Base-by-base conservation (phyloP, 768 basidiomycete species). In the Suillus hirtellus region DNA sequence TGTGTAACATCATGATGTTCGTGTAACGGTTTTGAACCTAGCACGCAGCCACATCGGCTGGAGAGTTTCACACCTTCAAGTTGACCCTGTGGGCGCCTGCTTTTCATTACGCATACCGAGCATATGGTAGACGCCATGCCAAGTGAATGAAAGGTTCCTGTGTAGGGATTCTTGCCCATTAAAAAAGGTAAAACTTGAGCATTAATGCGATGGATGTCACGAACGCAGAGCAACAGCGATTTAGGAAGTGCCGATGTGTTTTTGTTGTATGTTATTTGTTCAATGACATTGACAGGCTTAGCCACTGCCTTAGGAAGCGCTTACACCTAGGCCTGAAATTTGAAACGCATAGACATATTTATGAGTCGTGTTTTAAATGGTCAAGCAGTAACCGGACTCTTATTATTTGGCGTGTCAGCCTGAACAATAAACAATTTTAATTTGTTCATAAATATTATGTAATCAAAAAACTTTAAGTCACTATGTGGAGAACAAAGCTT, bases 11-110 rank as follows among this genome's bases (percentile, higher is more conserved):
- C 35, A 37, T 37, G 8, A 37, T 8, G 5, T 42, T 6, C 17
- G 55, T 24, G 55, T 50, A 50, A 27, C 24, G 24, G 31, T 42
- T 6, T 42, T 42, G 56, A 58, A 24, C 56, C 56, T 42, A 27
- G 27, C 56, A 24, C 38, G 38, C 55, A 40, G 38, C 55, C 38
- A 42, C 17, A 19, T 24, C 24, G 17, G 17, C 10, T 31, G 10
- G 17, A 10, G 40, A 42, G 24, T 40, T 58, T 31, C 56, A 42
- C n/a, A 11, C 35, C 35, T 37, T 37, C 35, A 37, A 37, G 35
- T 31, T 19, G 40, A 27, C 56, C 56, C 56, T 58, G 40, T 19
- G 27, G 24, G 10, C 56, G 38, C 8, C 21, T 14, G 15, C 10
- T 21, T 56, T 58, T 11, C 19, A 42, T 11, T 42, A 38, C 24